These are phyloP conservation scores for Irpex sp. DNA, from an alignment of 1,284 basidiomycete genomes.

Conservation along the genomic window DNA sequence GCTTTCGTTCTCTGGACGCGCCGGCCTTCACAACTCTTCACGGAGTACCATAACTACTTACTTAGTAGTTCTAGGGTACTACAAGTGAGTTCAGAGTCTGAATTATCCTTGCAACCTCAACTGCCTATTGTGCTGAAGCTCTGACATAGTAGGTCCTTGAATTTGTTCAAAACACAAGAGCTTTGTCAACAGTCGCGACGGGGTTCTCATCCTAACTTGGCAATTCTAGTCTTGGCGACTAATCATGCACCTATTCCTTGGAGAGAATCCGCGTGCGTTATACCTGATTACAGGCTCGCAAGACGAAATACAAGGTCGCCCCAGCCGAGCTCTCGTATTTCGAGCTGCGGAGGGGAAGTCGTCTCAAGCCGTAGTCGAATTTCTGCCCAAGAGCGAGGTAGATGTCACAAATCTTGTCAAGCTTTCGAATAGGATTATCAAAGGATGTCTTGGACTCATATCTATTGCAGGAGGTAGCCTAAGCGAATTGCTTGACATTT, in stretches of 20 bases:
- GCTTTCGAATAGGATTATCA: conserved; percentile 61
- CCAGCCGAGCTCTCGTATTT: conserved; percentile 62
- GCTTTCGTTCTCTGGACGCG: not conserved
- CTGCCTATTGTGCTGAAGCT: too few species aligned
- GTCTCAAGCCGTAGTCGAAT: conserved; percentile 76
- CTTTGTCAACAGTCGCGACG: not conserved
- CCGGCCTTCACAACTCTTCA: not conserved
- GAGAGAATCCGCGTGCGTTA: conserved; percentile 57
- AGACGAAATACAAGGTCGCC: conserved; percentile 55
- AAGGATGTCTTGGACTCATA: conserved; percentile 80
- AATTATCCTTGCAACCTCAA: too few species aligned
- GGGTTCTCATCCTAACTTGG: not conserved
- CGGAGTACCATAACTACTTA: not conserved
- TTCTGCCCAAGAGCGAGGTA: conserved; percentile 67
- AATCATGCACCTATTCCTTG: conserved; percentile 65
- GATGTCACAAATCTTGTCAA: conserved; percentile 58
- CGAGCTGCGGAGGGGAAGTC: conserved; percentile 53
- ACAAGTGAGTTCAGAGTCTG: not conserved
- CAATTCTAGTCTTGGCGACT: not conserved
- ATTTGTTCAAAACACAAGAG: too few species aligned
- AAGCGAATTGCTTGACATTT: not conserved
- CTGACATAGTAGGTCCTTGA: too few species aligned
- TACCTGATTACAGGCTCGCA: conserved; percentile 67
- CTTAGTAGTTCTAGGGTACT: not conserved
- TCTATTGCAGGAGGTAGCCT: conserved; percentile 59